Evolutionary conservation across 306 rosid genomes (phyloP).

Genomic region (Rosa lucieae): DNA sequence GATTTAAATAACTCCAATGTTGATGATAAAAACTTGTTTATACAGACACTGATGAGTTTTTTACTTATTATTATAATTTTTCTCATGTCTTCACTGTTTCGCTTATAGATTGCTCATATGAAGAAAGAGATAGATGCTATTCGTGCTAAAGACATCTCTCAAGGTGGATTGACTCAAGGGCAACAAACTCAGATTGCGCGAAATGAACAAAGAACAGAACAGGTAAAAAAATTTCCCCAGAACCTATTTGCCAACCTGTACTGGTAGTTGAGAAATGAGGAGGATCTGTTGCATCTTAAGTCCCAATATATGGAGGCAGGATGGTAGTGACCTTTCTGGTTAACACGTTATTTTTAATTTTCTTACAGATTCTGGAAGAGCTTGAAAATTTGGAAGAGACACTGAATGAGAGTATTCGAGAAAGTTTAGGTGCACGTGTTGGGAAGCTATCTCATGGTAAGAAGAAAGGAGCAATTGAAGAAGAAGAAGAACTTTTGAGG

Average conservation of each 20-base stretch:
- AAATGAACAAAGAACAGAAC: slow-evolving; percentile 89
- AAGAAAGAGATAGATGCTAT: slow-evolving; percentile 95
- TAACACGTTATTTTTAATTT: not conserved
- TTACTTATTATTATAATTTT: not conserved
- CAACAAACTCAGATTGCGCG: slow-evolving; percentile 97
- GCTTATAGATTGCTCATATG: slow-evolving; percentile 79
- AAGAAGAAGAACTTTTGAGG: slow-evolving; percentile 81
- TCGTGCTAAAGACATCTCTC: slow-evolving; percentile 91
- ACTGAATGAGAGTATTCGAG: slow-evolving; percentile 85
- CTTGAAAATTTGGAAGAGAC: slow-evolving; percentile 98
- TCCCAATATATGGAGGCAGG: not conserved
- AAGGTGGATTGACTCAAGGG: slow-evolving; percentile 97
- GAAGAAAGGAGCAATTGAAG: slow-evolving; percentile 73
- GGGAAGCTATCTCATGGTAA: slow-evolving; percentile 61
- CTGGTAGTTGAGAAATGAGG: not conserved
- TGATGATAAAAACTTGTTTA: not conserved
- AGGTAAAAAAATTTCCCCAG: slow-evolving; percentile 42
- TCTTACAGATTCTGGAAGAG: slow-evolving; percentile 75
- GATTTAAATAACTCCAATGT: not conserved
- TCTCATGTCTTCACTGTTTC: slow-evolving; percentile 14
- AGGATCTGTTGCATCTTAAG: not conserved
- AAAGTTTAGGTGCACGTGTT: slow-evolving; percentile 82
- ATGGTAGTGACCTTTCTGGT: not conserved
- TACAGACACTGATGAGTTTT: not conserved
- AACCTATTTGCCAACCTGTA: not conserved